Evolutionary conservation across 2,329 filamentous ascomycete genomes (phyloP), one percentile per base, ranked within the genome.

Genomic region (Colletotrichum sublineola): DNA sequence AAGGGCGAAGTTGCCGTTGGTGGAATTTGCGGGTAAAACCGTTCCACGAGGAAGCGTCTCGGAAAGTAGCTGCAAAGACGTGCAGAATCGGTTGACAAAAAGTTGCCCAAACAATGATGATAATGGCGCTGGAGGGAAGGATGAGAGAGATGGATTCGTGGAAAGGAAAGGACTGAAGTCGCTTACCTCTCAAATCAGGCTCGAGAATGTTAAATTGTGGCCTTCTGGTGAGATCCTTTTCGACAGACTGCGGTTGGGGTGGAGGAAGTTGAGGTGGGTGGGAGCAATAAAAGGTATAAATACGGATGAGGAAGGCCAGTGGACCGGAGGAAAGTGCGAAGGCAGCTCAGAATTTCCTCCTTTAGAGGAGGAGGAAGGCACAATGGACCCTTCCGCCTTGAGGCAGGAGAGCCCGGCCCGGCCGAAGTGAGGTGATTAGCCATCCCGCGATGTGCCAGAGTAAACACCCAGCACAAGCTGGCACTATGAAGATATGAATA

Each of bases 161-260:
- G 8, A 9, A 11, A 12, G 9, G 33, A 15, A 4, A 20, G n/a
- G 42, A 9, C 18, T 12, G n/a, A 52, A 53, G 24, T 14, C 46
- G 53, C 68, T 31, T 53, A 71, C 68, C 36, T 63, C 36, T 52
- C 52, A 38, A 42, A 36, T 5, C 18, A 20, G 33, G 31, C 15
- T 31, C 29, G 24, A 20, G 36, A 42, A 53, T 24, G 60, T 64
- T 6, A 8, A 29, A 55, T 42, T 29, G 24, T n/a, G 24, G 52
- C 46, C 15, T 66, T 33, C n/a, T 44, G 24, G 2, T 29, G 36
- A 20, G 46, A 48, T 52, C 53, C 57, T 48, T 57, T 31, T 63
- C 42, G 44, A 63, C 29, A 31, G 33, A 56, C 36, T 57, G 52
- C 42, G 48, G 48, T 44, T 38, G 7, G 50, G 36, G 18, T 46